A percentile compares a stretch with the other conserved stretches of the same genome.
phyloP scores from a whole-genome alignment of 176 grass and related monocot species.

The Paspalum notatum region DNA sequence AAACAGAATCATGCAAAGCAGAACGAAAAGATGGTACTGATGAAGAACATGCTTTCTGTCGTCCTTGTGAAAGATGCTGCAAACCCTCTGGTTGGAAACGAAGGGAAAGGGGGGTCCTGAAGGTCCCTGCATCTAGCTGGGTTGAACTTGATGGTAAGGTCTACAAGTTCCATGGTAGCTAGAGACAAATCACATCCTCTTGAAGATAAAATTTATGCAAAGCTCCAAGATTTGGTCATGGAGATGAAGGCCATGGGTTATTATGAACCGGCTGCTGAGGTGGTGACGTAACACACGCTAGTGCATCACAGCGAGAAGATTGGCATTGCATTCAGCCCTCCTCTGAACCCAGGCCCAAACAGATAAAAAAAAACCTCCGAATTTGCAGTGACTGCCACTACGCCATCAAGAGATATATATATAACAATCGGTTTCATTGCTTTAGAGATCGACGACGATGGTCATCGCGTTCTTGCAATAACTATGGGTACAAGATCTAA shows the following conservation, averaged over 20 bases:
- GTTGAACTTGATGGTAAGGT: constrained; percentile 56
- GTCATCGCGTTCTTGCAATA: constrained; percentile 61
- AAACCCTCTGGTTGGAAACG: too few relatives aligned
- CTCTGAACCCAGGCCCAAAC: constrained; percentile 44
- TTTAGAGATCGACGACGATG: constrained; percentile 77
- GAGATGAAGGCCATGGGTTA: constrained; percentile 60
- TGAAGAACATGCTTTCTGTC: too few relatives aligned
- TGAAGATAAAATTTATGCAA: constrained; percentile 47
- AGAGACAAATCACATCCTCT: constrained; percentile 62
- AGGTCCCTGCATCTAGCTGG: too few relatives aligned
- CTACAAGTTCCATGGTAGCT: constrained; percentile 59
- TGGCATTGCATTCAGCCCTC: constrained; percentile 61
- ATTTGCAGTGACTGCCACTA: constrained; percentile 63
- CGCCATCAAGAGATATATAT: too few relatives aligned
- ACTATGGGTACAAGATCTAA: constrained; percentile 79
- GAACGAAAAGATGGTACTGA: too few relatives aligned
- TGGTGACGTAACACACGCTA: constrained; percentile 63
- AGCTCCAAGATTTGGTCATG: constrained; percentile 58
- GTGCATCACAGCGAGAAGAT: constrained; percentile 72
- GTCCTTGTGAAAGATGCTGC: too few relatives aligned
- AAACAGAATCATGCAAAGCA: too few relatives aligned
- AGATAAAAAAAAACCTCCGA: too few relatives aligned
- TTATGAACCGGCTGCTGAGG: constrained; percentile 58
- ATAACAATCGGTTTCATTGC: constrained; percentile 63
- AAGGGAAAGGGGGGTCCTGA: too few relatives aligned